A percentile compares a stretch with the other conserved stretches of the same genome.
These are phyloP conservation scores for Solidago caesia DNA, from an alignment of 129 eudicot genomes.

Conservation along the genomic window DNA sequence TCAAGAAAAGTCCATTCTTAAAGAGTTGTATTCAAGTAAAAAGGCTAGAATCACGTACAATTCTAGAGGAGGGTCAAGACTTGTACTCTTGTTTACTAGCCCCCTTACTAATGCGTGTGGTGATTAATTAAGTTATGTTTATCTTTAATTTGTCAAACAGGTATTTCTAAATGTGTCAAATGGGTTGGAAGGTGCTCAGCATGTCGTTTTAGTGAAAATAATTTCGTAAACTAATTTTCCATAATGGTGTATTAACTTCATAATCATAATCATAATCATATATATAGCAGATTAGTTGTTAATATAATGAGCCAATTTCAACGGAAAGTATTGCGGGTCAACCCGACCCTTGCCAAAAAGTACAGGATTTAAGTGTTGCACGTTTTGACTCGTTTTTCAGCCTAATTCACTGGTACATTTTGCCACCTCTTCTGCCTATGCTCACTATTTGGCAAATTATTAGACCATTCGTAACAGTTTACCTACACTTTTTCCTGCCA, in stretches of 20 bases:
- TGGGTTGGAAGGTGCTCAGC: background rate
- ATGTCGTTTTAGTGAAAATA: background rate
- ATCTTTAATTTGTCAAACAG: background rate
- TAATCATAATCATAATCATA: background rate
- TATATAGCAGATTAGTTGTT: too few relatives aligned
- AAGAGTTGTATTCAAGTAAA: conserved; percentile 66
- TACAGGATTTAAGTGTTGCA: background rate
- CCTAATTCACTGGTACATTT: background rate
- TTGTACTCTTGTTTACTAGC: conserved; percentile 5
- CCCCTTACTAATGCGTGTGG: too few relatives aligned
- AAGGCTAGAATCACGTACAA: conserved; percentile 63
- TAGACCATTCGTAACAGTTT: too few relatives aligned
- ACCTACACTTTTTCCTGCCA: too few relatives aligned
- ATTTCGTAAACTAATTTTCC: background rate
- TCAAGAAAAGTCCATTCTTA: conserved; percentile 44
- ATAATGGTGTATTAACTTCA: background rate
- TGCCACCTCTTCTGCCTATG: conserved; percentile 8
- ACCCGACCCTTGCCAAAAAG: background rate
- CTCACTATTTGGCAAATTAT: background rate
- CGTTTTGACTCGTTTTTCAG: background rate
- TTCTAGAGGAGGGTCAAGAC: conserved; percentile 58
- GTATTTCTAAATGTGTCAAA: background rate
- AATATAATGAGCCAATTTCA: too few relatives aligned
- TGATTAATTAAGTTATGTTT: too few relatives aligned
- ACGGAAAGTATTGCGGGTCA: too few relatives aligned